Evolutionary conservation across 768 basidiomycete species (phyloP), one percentile per base, ranked within the genome.

Genomic region (Tricholoma matsutake): DNA sequence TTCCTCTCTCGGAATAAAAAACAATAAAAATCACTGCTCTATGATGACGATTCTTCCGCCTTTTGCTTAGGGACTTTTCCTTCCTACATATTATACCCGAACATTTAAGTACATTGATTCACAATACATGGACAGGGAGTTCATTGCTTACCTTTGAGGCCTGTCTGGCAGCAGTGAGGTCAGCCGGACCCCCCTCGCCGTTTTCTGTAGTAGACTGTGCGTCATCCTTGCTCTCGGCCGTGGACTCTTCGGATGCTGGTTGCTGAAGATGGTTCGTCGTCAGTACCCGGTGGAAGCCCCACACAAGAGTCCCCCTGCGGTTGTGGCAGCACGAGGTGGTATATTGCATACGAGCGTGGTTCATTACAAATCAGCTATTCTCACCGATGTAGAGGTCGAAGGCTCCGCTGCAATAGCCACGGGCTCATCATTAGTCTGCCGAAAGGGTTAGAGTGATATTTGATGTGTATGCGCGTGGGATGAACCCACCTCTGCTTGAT

Each of bases 401-500:
- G 37, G 31, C 25, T 54, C 57, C 4, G 61, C 56, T 43, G 16
- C 29, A 52, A 61, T 60, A 61, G 63, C 57, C 18, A 63, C 61
- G 16, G 67, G 63, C 16, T 59, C 65, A n/a, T 68, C 65, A 35
- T 57, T 61, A 20, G 60, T 56, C 62, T 62, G 34, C n/a, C 11
- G 20, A 22, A 14, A 31, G 39, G 29, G 14, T 60, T 20, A 54
- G 31, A 22, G 22, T 20, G 22, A 47, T 51, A 5, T 59, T 54
- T 31, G 14, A 39, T 14, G 7, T 34, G 20, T 6, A 60, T 7
- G 35, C 28, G 22, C 34, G 31, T 57, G 51, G 16, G 45, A 45
- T 31, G 54, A 49, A 65, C 72, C 59, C 55, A 76, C 75, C 64
- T 73, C 71, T 58, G 78, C 65, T 52, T 72, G 65, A 37, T 68